Percentiles rank a stretch among this genome's conserved stretches.
phyloP scores from a whole-genome alignment of 164 flowering plant species.

The Tetracentron sinense region DNA sequence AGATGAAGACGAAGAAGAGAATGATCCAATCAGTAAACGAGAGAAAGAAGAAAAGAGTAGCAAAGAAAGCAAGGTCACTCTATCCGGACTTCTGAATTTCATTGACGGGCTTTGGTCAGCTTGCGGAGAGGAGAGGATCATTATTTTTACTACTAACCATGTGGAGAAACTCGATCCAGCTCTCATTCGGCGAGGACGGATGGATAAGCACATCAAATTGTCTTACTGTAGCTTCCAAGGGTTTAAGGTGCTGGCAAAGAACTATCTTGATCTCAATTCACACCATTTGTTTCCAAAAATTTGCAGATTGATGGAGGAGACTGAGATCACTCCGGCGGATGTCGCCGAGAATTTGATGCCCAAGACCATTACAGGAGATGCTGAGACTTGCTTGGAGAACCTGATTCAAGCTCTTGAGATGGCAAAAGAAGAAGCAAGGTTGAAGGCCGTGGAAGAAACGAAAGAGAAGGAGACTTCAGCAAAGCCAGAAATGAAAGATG shows the following conservation, averaged over 20 bases:
- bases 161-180: slow-evolving; percentile 49
- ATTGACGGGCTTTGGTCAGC: slow-evolving; percentile 28
- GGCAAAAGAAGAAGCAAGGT: too few species aligned
- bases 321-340: slow-evolving; percentile 37
- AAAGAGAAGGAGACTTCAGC: too few species aligned
- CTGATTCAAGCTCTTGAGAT: too few species aligned
- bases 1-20: slow-evolving; percentile 3
- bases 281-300: slow-evolving; percentile 26
- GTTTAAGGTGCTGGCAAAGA: slow-evolving; percentile 45
- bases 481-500: too few species aligned
- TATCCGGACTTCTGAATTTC: neutral
- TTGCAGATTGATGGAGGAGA: slow-evolving; percentile 16
- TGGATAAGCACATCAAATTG: slow-evolving; percentile 43
- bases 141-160: slow-evolving; percentile 39
- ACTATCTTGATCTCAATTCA: slow-evolving; percentile 30
- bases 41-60: slow-evolving; percentile 4
- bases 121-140: slow-evolving; percentile 31
- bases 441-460: too few species aligned
- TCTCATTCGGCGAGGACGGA: slow-evolving; percentile 38
- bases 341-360: slow-evolving; percentile 45
- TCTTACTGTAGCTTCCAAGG: slow-evolving; percentile 37
- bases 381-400: too few species aligned
- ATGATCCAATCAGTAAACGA: neutral
- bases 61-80: neutral
- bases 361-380: slow-evolving; percentile 1